Percentiles rank a stretch among this genome's conserved stretches.
These are phyloP conservation scores for Trichophyton rubrum DNA, from an alignment of 2,329 filamentous ascomycete genomes.

Conservation along the genomic window DNA sequence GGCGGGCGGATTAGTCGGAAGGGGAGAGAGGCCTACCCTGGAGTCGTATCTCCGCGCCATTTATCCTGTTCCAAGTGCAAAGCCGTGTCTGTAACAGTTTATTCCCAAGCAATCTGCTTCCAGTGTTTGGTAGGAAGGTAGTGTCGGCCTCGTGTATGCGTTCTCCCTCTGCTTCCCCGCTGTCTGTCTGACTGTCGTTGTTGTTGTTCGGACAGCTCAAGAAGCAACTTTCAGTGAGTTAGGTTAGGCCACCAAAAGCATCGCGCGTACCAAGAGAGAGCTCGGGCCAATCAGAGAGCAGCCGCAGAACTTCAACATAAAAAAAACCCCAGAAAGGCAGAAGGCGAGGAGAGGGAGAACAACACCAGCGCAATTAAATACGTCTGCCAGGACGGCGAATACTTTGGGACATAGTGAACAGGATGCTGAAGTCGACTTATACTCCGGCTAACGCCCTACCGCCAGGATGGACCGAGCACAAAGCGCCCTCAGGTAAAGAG, in stretches of 20 bases:
- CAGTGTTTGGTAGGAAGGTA: background rate
- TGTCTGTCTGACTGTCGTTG: conserved; percentile 6
- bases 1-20: conserved; percentile 13
- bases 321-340: background rate
- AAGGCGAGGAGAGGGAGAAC: background rate
- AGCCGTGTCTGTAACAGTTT: background rate
- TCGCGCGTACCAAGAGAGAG: conserved; percentile 12
- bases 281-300: conserved; percentile 12
- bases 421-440: conserved; percentile 69
- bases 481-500: conserved; percentile 57
- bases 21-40: conserved; percentile 49
- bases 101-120: background rate
- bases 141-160: too few relatives aligned
- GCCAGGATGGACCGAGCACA: conserved; percentile 85
- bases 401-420: background rate
- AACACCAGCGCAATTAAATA: background rate
- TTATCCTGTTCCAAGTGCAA: conserved; percentile 22
- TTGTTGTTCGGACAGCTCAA: background rate
- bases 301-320: background rate
- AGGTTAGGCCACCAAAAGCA: conserved; percentile 12
- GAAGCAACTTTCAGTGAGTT: conserved; percentile 9
- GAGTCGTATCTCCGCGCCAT: conserved; percentile 99
- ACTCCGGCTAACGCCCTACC: conserved; percentile 55
- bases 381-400: background rate
- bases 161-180: background rate